These are phyloP conservation scores for Cladosporium sp. DNA, from an alignment of 2,329 filamentous ascomycete species.

Conservation along the genomic window DNA sequence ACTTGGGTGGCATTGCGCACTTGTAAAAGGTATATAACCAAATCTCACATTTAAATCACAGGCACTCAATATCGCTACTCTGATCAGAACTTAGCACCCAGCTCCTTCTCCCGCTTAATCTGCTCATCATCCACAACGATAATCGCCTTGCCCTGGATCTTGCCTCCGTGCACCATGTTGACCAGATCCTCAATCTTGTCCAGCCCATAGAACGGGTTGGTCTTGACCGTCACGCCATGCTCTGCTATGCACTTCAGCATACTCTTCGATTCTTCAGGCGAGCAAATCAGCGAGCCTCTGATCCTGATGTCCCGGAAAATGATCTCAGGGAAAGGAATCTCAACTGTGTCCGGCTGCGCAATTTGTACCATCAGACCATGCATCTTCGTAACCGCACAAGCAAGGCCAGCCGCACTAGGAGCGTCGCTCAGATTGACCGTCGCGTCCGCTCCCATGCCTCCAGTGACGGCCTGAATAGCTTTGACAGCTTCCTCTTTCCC, in stretches of 20 bases:
- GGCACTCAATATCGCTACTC: neutral
- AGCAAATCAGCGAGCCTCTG: slow-evolving; percentile 38
- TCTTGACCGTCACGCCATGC: slow-evolving; percentile 46
- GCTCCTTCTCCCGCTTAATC: slow-evolving; percentile 41
- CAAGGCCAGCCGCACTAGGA: slow-evolving; percentile 45
- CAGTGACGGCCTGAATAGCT: slow-evolving; percentile 46
- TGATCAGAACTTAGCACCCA: slow-evolving; percentile 32
- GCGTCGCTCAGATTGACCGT: slow-evolving; percentile 55
- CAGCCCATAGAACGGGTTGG: slow-evolving; percentile 50
- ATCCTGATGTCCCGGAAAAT: slow-evolving; percentile 53
- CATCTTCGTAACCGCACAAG: slow-evolving; percentile 55
- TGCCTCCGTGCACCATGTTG: slow-evolving; percentile 48
- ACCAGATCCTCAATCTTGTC: slow-evolving; percentile 50
- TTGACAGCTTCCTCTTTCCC: slow-evolving; percentile 47
- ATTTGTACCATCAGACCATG: slow-evolving; percentile 58
- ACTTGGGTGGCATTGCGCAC: neutral
- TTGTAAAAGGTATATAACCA: slow-evolving; percentile 5
- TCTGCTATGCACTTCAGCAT: slow-evolving; percentile 34
- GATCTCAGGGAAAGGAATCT: slow-evolving; percentile 44
- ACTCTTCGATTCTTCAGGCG: slow-evolving; percentile 28
- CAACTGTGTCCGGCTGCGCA: slow-evolving; percentile 45
- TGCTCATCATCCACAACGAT: slow-evolving; percentile 49
- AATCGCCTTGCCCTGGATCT: slow-evolving; percentile 53
- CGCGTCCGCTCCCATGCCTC: slow-evolving; percentile 48
- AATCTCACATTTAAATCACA: neutral